Evolutionary conservation across 352 stramenopile genomes (phyloP), one percentile per base, ranked within the genome.

Genomic region (Phytophthora macrochlamydospora): DNA sequence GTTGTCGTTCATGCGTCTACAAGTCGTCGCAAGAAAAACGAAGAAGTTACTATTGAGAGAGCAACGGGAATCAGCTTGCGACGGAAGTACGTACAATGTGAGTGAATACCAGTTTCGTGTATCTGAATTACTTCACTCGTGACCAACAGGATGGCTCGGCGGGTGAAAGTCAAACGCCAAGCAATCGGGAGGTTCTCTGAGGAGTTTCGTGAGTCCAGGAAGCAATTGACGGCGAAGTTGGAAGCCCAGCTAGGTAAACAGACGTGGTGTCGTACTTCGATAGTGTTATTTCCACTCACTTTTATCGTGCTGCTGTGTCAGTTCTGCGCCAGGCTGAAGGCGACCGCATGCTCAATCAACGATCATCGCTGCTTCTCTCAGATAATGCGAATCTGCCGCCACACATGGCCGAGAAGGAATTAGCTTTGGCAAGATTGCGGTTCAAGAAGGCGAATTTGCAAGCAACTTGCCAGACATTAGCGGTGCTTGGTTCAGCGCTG

Each of bases 281-380:
- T 11, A 0, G 35, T 0, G 1, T 40, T 40, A 40, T 11, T 40
- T 6, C 6, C 6, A 40, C 18, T 51, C 54, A 51, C 59, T 54
- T 12, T 12, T 66, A 11, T 38, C 33, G 53, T 42, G 50, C 18
- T 40, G 28, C 52, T 24, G 6, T 48, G 31, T 52, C 18, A 92
- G 86, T 77, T 4, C 61, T 94, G 24, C 82, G 75, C 30, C 79
- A 85, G 43, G 86, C 81, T 0, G 73, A 92, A 46, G 73, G 78
- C 14, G 86, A 92, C 45, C 79, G 84, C 56, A 81, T 91, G 77
- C 87, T 90, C 40, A 57, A 56, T 54, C 90, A 75, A 57, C 71
- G 81, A 1, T 58, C 91, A 33, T 67, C 76, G 12, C 59, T 91
- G 12, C 51, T 89, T 2, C 75, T 88, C 56, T 69, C 77, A 1